Conservation (phyloP, 2,329 filamentous ascomycete genomes). For the Colletotrichum orbiculare region DNA sequence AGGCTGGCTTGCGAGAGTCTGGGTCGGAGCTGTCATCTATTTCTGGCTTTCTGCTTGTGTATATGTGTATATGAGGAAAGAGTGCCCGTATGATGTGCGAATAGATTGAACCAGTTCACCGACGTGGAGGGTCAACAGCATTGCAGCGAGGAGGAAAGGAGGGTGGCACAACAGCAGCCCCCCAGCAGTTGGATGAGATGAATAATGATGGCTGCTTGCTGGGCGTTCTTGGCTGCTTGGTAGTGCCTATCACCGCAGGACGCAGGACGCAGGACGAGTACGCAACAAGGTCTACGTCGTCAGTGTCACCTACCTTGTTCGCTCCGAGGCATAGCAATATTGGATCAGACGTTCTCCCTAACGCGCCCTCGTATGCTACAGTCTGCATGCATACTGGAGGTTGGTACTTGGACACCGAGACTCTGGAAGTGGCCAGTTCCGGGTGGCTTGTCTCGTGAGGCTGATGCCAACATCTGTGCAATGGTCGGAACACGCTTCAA, state of each 20-base stretch:
- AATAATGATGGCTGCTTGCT: not conserved
- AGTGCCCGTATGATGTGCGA: conserved; percentile 16
- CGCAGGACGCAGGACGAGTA: not conserved
- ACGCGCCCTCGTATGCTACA: not conserved
- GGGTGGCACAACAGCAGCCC: not conserved
- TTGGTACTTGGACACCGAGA: not conserved
- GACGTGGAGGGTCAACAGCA: conserved; percentile 8
- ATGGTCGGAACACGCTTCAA: conserved; percentile 28
- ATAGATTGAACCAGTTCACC: not conserved
- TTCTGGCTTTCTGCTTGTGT: not conserved
- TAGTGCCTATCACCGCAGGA: conserved; percentile 14
- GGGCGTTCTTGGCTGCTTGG: not conserved
- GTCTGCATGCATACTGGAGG: not conserved
- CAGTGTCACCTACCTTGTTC: conserved; percentile 11
- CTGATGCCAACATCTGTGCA: conserved; percentile 26
- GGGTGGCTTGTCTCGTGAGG: conserved; percentile 17
- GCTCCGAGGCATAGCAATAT: conserved; percentile 2
- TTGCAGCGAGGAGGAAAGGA: not conserved
- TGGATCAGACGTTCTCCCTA: conserved; percentile 8
- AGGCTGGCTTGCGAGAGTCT: no score
- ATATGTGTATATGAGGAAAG: not conserved
- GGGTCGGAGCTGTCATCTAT: conserved; percentile 3
- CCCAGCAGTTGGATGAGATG: no score
- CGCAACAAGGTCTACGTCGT: conserved; percentile 3
- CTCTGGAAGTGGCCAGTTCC: conserved; percentile 2